phyloP scores from a whole-genome alignment of 2,329 filamentous ascomycete species.

The Fusarium beomiforme region DNA sequence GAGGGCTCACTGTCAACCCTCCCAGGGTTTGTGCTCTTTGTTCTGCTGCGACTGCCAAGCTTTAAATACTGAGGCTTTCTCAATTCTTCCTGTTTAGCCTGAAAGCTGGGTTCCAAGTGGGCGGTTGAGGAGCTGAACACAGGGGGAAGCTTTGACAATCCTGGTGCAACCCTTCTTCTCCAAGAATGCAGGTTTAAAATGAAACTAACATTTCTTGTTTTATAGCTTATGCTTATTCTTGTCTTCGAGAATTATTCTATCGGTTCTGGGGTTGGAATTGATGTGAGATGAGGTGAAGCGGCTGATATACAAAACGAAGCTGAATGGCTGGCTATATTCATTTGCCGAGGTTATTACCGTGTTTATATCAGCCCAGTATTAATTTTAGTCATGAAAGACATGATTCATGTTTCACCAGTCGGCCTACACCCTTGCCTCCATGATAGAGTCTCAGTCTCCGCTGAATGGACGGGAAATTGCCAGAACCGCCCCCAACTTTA shows the following conservation, averaged over 20 bases:
- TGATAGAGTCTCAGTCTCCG: background rate
- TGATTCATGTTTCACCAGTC: background rate
- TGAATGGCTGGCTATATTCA: background rate
- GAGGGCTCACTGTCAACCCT: slow-evolving; percentile 27
- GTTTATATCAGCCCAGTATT: background rate
- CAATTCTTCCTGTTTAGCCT: slow-evolving; percentile 8
- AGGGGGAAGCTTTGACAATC: background rate
- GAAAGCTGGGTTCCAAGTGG: slow-evolving; percentile 15
- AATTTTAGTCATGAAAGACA: background rate
- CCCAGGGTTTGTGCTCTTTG: background rate
- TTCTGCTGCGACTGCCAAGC: slow-evolving; percentile 1
- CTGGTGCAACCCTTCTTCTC: background rate
- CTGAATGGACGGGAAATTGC: slow-evolving; percentile 2
- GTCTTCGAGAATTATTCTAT: slow-evolving; percentile 5
- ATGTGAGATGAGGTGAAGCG: background rate
- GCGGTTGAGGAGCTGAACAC: slow-evolving; percentile 19
- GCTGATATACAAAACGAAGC: background rate
- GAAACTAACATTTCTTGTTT: background rate
- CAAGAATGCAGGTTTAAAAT: background rate
- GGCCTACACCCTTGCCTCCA: background rate
- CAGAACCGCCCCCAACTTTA: background rate
- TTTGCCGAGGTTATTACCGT: background rate
- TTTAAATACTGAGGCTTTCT: background rate
- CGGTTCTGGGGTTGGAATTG: background rate
- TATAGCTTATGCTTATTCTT: background rate